Evolutionary conservation across 768 basidiomycete species (phyloP).

Genomic region (Suillus spraguei): DNA sequence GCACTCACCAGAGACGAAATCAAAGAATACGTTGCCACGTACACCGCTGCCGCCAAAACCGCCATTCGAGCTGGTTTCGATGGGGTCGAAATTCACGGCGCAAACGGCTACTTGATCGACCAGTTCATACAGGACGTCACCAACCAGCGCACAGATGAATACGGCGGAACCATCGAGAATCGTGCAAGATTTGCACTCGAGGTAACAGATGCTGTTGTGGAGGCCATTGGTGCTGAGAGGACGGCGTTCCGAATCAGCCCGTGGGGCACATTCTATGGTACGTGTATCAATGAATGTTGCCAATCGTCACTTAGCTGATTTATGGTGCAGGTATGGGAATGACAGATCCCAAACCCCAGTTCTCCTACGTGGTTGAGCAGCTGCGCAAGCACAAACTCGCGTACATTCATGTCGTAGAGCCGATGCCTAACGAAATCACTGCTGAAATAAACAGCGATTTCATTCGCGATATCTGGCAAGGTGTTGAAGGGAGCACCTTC

Average conservation of each 20-base stretch:
- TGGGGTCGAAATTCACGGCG: slow-evolving; percentile 46
- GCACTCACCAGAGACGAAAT: slow-evolving; percentile 34
- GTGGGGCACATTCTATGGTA: slow-evolving; percentile 39
- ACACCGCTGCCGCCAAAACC: slow-evolving; percentile 34
- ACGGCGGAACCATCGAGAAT: slow-evolving; percentile 68
- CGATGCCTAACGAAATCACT: slow-evolving; percentile 24
- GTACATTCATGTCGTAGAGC: slow-evolving; percentile 55
- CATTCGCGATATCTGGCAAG: slow-evolving; percentile 45
- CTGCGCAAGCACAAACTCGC: slow-evolving; percentile 44
- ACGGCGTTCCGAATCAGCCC: slow-evolving; percentile 61
- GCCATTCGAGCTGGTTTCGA: slow-evolving; percentile 47
- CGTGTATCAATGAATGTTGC: neutral
- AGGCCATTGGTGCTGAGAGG: slow-evolving; percentile 55
- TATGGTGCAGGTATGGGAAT: slow-evolving; percentile 48
- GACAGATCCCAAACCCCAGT: slow-evolving; percentile 57
- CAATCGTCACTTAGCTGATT: slow-evolving; percentile 18
- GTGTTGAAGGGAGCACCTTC: slow-evolving; percentile 33
- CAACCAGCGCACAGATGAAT: slow-evolving; percentile 64
- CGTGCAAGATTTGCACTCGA: slow-evolving; percentile 59
- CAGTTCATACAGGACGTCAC: slow-evolving; percentile 63
- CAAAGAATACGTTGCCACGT: slow-evolving; percentile 30
- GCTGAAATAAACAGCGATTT: slow-evolving; percentile 41
- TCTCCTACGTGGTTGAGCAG: slow-evolving; percentile 47
- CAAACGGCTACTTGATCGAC: slow-evolving; percentile 52
- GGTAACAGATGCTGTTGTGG: slow-evolving; percentile 51